phyloP scores from a whole-genome alignment of 2,329 filamentous ascomycete species.

The Aureobasidium sp. region DNA sequence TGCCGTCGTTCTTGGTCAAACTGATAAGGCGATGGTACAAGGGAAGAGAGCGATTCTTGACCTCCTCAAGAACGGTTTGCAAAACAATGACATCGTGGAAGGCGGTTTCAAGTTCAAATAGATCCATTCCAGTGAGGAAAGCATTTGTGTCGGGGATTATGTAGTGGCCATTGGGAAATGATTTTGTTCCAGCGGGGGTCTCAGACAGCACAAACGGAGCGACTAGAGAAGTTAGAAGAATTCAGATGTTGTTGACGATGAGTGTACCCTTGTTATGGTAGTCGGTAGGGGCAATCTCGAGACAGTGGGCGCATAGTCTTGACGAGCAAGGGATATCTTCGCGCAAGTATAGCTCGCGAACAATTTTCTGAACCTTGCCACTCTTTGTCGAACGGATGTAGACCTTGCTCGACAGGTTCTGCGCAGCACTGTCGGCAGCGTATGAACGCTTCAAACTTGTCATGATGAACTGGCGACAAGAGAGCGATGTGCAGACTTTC shows the following conservation, averaged over 20 bases:
- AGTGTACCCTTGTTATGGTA: slow-evolving; percentile 64
- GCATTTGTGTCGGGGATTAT: slow-evolving; percentile 94
- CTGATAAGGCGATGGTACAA: slow-evolving; percentile 89
- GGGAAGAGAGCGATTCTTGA: slow-evolving; percentile 86
- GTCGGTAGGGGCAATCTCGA: slow-evolving; percentile 63
- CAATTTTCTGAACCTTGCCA: slow-evolving; percentile 98
- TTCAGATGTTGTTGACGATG: neutral
- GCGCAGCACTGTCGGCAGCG: slow-evolving; percentile 46
- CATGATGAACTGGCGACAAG: slow-evolving; percentile 31
- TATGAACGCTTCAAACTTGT: slow-evolving; percentile 54
- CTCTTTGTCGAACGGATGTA: slow-evolving; percentile 91
- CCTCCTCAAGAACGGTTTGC: slow-evolving; percentile 92
- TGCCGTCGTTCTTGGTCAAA: slow-evolving; percentile 89
- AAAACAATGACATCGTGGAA: slow-evolving; percentile 95
- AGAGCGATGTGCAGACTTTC: neutral
- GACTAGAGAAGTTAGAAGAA: slow-evolving; percentile 31
- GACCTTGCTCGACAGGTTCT: slow-evolving; percentile 87
- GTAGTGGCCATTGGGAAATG: slow-evolving; percentile 83
- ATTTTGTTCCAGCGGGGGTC: slow-evolving; percentile 72
- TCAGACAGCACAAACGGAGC: slow-evolving; percentile 82
- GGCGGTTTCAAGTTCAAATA: slow-evolving; percentile 84
- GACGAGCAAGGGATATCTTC: slow-evolving; percentile 98
- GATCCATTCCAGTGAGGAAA: slow-evolving; percentile 88
- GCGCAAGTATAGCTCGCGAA: slow-evolving; percentile 89
- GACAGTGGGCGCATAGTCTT: slow-evolving; percentile 70